Base-by-base conservation (phyloP, 1,284 basidiomycete species). In the Tremellales sp. region DNA sequence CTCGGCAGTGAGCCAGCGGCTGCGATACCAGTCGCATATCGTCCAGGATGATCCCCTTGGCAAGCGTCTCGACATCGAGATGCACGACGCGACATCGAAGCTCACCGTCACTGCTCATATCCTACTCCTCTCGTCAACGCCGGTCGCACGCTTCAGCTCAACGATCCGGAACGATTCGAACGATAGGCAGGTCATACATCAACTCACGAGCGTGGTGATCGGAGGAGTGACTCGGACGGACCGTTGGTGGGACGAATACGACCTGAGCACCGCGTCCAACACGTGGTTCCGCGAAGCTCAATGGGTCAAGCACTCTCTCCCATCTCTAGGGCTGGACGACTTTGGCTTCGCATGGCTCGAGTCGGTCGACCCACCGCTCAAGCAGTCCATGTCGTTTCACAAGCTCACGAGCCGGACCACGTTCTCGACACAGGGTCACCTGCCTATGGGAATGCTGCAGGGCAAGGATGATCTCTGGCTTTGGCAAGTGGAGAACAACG, bases 251-350 rank as follows among this genome's bases (percentile, higher is more conserved):
- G 22, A 43, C 12, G 24, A 24, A 7, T 48, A 42, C 40, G 27
- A 36, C 19, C 17, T 48, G 13, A 19, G 25, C 27, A 19, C 35
- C 15, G 19, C 40, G 4, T 17, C 13, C n/a, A 48, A 48, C 33
- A 17, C 46, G 10, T 48, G 46, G 46, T 48, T 48, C 26, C 40
- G 46, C 7, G 46, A 48, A 33, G 46, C 46, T 6, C 46, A 48
- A 26, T 48, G 46, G 46, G 15, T 23, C 8, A 42, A 23, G 11
- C 10, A 23, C 6, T 31, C 46, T 31, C 40, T 48, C 3, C 41
- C 46, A 4, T 21, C 27, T 13, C 15, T 48, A 11, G 46, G 46
- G 6, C 7, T 48, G 15, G 26, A 36, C 40, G 46, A 48, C 29
- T 43, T 43, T 19, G 46, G 41, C 3, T 36, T 36, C 33, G 4